phyloP scores from a whole-genome alignment of 768 basidiomycete species.

The Auricularia sp. region DNA sequence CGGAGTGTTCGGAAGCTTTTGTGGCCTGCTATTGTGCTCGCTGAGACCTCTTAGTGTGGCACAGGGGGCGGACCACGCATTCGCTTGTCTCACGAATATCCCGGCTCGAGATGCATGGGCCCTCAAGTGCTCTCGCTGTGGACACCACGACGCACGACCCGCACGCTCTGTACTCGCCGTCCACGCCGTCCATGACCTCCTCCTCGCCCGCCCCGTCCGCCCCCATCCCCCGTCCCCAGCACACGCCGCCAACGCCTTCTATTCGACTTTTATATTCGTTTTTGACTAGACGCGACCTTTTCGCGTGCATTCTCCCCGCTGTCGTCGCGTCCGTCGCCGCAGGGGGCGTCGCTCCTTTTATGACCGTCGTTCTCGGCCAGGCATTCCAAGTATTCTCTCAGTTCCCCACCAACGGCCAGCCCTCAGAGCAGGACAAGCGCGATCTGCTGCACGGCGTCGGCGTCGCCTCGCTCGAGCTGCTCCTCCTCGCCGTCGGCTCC shows the following conservation, averaged over 20 bases:
- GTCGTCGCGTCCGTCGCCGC: constrained; percentile 48
- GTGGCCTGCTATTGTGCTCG: neutral
- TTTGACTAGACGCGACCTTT: constrained; percentile 44
- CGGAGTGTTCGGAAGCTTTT: neutral
- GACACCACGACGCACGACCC: neutral
- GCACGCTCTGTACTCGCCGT: neutral
- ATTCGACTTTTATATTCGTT: constrained; percentile 60
- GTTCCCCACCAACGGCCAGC: constrained; percentile 31
- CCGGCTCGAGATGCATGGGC: neutral
- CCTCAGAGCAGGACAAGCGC: constrained; percentile 15
- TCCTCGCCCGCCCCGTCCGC: neutral
- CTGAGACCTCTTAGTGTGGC: neutral
- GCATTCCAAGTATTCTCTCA: constrained; percentile 63
- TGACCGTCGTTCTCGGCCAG: constrained; percentile 73
- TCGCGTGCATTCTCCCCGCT: constrained; percentile 56
- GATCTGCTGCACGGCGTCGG: constrained; percentile 41
- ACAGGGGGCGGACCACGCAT: neutral
- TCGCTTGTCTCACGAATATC: neutral
- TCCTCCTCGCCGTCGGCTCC: constrained; percentile 55
- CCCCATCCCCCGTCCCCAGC: neutral
- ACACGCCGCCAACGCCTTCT: constrained; percentile 34
- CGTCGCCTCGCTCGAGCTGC: constrained; percentile 51
- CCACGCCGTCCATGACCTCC: neutral
- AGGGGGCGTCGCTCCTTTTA: constrained; percentile 72
- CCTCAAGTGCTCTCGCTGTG: neutral